Percentiles rank a stretch among this genome's conserved stretches.
Conservation (phyloP, 176 grass and related monocot genomes). For the Alopecurus myosuroides region DNA sequence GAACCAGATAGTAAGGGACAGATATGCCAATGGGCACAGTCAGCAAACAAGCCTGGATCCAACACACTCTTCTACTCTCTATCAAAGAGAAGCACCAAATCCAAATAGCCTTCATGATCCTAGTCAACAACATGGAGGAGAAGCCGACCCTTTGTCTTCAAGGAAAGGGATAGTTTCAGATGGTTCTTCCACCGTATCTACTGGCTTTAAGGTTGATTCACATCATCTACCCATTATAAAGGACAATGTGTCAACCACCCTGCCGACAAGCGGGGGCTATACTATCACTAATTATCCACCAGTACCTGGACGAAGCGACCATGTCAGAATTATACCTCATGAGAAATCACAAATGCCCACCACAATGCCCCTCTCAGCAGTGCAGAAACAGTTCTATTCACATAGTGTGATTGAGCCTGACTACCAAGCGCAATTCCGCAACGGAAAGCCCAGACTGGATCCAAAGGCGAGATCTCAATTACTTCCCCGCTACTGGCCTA, state of each 20-base stretch:
- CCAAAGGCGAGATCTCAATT: slow-evolving; percentile 63
- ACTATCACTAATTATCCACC: slow-evolving; percentile 41
- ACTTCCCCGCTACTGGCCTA: slow-evolving; percentile 97
- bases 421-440: slow-evolving; percentile 57
- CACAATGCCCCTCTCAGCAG: slow-evolving; percentile 17
- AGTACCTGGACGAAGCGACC: slow-evolving; percentile 50
- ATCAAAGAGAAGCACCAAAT: slow-evolving; percentile 74
- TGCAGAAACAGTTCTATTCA: slow-evolving; percentile 58
- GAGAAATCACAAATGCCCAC: slow-evolving; percentile 46
- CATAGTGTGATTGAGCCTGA: slow-evolving; percentile 41
- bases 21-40: slow-evolving; percentile 56
- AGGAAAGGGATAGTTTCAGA: slow-evolving; percentile 61
- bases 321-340: slow-evolving; percentile 32
- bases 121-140: slow-evolving; percentile 50
- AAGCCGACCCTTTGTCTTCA: slow-evolving; percentile 49
- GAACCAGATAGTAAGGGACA: slow-evolving; percentile 67
- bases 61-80: slow-evolving; percentile 51
- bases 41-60: slow-evolving; percentile 59
- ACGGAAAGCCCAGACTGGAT: slow-evolving; percentile 84
- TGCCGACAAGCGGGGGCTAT: slow-evolving; percentile 29
- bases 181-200: slow-evolving; percentile 31
- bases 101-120: slow-evolving; percentile 48
- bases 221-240: slow-evolving; percentile 40
- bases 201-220: slow-evolving; percentile 55
- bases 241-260: slow-evolving; percentile 38